Percentiles rank a stretch among this genome's conserved stretches.
These are phyloP conservation scores for Hymenoscyphus fructigenus DNA, from an alignment of 2,329 filamentous ascomycete genomes.

Conservation along the genomic window DNA sequence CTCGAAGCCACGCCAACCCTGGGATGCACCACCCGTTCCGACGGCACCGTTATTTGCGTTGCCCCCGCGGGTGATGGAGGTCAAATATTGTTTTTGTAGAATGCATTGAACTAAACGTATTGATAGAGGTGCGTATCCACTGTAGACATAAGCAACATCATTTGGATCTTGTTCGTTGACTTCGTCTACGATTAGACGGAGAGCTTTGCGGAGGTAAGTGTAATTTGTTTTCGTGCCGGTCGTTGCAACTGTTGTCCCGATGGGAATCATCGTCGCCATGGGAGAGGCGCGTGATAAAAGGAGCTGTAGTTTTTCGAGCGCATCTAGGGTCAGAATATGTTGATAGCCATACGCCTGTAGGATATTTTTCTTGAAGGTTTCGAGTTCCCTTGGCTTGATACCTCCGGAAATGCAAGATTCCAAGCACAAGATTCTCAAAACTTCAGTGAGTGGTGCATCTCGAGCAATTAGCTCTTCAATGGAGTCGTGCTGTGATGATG, in stretches of 20 bases:
- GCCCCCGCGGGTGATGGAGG: conserved; percentile 66
- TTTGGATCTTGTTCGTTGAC: conserved; percentile 93
- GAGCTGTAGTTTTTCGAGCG: conserved; percentile 85
- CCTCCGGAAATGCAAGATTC: conserved; percentile 90
- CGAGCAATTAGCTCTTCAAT: conserved; percentile 95
- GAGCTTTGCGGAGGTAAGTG: conserved; percentile 77
- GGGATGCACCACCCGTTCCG: conserved; percentile 57
- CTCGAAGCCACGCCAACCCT: conserved; percentile 92
- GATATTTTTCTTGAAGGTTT: conserved; percentile 83
- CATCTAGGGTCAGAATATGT: conserved; percentile 84
- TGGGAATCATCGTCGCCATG: conserved; percentile 77
- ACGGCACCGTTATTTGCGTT: conserved; percentile 46
- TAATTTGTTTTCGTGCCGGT: conserved; percentile 83
- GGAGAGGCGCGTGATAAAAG: conserved; percentile 76
- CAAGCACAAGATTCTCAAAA: conserved; percentile 83
- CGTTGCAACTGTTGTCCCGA: conserved; percentile 56
- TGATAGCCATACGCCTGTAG: conserved; percentile 94
- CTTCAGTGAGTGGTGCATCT: conserved; percentile 74
- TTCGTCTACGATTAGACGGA: conserved; percentile 90
- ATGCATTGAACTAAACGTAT: conserved; percentile 90
- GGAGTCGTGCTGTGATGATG: conserved; percentile 81
- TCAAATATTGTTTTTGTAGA: conserved; percentile 83
- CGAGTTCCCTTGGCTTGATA: conserved; percentile 83
- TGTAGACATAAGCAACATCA: conserved; percentile 97
- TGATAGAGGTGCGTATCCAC: conserved; percentile 90